These are phyloP conservation scores for Fusarium siculi DNA, from an alignment of 2,329 filamentous ascomycete genomes.

Conservation along the genomic window DNA sequence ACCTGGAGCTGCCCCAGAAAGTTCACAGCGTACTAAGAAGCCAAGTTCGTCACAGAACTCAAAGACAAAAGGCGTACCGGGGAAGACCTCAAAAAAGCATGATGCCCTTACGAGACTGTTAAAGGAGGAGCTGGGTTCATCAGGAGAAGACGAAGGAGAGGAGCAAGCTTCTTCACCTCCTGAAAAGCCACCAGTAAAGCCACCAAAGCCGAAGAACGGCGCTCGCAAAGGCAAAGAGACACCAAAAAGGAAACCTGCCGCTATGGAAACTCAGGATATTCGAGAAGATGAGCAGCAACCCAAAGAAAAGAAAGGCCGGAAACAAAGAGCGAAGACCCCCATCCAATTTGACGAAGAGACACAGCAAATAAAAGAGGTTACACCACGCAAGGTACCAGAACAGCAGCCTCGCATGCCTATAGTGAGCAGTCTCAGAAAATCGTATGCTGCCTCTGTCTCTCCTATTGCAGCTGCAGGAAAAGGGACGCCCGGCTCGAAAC, in stretches of 20 bases:
- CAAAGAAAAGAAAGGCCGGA: slow-evolving; percentile 42
- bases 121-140: neutral
- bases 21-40: neutral
- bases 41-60: neutral
- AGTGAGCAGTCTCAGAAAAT: slow-evolving; percentile 28
- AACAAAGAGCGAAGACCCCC: slow-evolving; percentile 49
- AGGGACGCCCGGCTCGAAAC: slow-evolving; percentile 1
- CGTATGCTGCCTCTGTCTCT: slow-evolving; percentile 27
- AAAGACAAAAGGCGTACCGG: neutral
- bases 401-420: slow-evolving; percentile 13
- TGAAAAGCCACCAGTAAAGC: neutral
- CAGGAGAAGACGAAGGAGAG: neutral
- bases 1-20: neutral
- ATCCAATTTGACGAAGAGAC: slow-evolving; percentile 48
- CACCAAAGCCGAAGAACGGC: neutral
- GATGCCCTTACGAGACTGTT: neutral
- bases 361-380: slow-evolving; percentile 38
- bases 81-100: neutral
- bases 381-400: neutral
- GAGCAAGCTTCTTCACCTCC: neutral
- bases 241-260: neutral
- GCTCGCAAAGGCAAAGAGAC: neutral
- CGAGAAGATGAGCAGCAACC: neutral
- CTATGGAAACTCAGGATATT: neutral
- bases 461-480: slow-evolving; percentile 18